Evolutionary conservation across 2,329 filamentous ascomycete species (phyloP).

Genomic region (Uncinocarpus reesii): DNA sequence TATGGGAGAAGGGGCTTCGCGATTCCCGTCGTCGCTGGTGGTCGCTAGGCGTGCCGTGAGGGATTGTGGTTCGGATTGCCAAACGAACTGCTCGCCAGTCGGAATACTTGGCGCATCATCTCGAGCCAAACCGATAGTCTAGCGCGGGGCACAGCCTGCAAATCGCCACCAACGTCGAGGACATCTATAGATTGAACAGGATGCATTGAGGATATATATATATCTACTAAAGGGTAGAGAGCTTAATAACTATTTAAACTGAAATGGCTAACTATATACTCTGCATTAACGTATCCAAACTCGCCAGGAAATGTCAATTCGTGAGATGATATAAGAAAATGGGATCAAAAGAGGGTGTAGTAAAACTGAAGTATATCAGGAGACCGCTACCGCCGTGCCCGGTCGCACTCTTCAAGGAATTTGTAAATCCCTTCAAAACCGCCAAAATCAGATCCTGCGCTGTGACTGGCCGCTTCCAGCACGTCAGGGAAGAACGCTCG

Average conservation of each 20-base stretch:
- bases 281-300: not conserved
- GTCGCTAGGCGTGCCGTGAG: no score
- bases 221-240: not conserved
- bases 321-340: not conserved
- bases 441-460: slow-evolving; percentile 46
- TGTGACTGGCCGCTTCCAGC: slow-evolving; percentile 27
- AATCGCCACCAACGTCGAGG: no score
- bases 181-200: not conserved
- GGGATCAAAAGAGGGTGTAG: slow-evolving; percentile 5
- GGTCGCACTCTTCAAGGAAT: slow-evolving; percentile 56
- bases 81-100: no score
- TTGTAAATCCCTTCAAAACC: slow-evolving; percentile 55
- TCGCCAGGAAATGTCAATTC: not conserved
- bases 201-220: not conserved
- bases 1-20: no score
- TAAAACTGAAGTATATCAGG: slow-evolving; percentile 11
- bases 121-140: no score
- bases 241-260: not conserved
- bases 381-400: slow-evolving; percentile 28
- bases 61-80: no score
- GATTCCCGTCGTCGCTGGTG: no score
- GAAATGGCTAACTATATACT: not conserved
- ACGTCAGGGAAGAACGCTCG: slow-evolving; percentile 32
- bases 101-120: no score
- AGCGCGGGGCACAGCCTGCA: no score